Evolutionary conservation across 1,284 basidiomycete genomes (phyloP).

Genomic region (Puccinia sorghi): DNA sequence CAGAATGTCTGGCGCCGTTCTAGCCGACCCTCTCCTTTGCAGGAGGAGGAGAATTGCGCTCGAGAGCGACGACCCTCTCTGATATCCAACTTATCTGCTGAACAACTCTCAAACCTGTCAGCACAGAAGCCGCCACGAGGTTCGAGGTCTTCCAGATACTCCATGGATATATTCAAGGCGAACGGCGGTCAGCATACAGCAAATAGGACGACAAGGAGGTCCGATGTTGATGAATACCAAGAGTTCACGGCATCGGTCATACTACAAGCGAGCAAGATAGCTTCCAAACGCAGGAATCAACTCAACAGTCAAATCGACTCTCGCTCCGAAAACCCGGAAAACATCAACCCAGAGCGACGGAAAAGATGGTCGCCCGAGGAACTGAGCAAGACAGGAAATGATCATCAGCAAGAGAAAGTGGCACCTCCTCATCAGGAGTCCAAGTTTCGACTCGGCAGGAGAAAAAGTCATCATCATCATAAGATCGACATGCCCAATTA

Average conservation of each 20-base stretch:
- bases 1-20: slow-evolving; percentile 30
- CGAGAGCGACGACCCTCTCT: slow-evolving; percentile 13
- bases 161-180: slow-evolving; percentile 14
- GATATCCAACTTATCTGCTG: not conserved
- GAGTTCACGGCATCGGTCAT: slow-evolving; percentile 33
- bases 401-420: not conserved
- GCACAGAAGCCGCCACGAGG: not conserved
- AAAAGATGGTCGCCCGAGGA: slow-evolving; percentile 31
- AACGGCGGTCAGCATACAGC: not conserved
- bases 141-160: slow-evolving; percentile 6
- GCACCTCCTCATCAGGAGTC: not conserved
- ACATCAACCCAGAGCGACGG: not conserved
- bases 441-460: not conserved
- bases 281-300: slow-evolving; percentile 25
- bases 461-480: not conserved
- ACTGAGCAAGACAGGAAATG: not conserved
- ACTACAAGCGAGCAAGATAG: slow-evolving; percentile 38
- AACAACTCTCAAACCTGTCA: not conserved
- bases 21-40: not conserved
- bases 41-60: not conserved
- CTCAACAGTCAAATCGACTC: slow-evolving; percentile 12
- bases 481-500: slow-evolving; percentile 3
- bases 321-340: not conserved
- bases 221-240: slow-evolving; percentile 25
- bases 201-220: not conserved